phyloP scores from a whole-genome alignment of 2,329 filamentous ascomycete species.

The Knufia fluminis region DNA sequence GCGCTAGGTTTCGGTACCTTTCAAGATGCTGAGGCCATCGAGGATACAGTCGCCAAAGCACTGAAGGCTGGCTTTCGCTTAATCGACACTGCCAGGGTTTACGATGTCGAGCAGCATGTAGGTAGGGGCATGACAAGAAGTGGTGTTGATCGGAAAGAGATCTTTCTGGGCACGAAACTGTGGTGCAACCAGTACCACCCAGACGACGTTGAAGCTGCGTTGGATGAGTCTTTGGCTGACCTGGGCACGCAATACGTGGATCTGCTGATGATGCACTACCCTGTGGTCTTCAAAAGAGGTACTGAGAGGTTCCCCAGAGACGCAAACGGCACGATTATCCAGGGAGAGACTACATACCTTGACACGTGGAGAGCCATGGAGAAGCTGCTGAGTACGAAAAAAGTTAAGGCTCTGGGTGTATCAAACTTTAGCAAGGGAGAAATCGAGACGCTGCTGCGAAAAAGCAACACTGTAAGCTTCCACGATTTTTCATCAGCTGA shows the following conservation, averaged over 20 bases:
- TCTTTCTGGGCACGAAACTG: constrained; percentile 60
- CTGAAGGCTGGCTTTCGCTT: constrained; percentile 29
- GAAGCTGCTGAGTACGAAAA: constrained; percentile 33
- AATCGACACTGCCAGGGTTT: constrained; percentile 40
- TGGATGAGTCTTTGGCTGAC: constrained; percentile 51
- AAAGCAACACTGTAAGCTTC: constrained; percentile 6
- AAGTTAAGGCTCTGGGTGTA: constrained; percentile 34
- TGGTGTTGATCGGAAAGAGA: constrained; percentile 53
- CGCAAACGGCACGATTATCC: constrained; percentile 23
- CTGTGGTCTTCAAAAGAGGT: constrained; percentile 17
- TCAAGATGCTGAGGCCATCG: constrained; percentile 42
- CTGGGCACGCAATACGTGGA: constrained; percentile 60
- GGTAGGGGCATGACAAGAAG: constrained; percentile 55
- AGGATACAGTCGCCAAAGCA: constrained; percentile 39
- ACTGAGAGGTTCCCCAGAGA: constrained; percentile 13
- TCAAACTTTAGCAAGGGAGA: constrained; percentile 31
- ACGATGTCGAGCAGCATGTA: constrained; percentile 57
- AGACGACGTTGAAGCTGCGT: constrained; percentile 53
- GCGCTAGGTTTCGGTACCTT: constrained; percentile 46
- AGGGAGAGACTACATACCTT: constrained; percentile 28
- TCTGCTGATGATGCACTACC: constrained; percentile 58
- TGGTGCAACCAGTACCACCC: constrained; percentile 63
- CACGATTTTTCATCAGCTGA: not conserved
- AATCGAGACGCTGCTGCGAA: constrained; percentile 15
- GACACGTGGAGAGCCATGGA: constrained; percentile 36